Evolutionary conservation across 805 yeast genomes (phyloP).

Genomic region (Candida maris): DNA sequence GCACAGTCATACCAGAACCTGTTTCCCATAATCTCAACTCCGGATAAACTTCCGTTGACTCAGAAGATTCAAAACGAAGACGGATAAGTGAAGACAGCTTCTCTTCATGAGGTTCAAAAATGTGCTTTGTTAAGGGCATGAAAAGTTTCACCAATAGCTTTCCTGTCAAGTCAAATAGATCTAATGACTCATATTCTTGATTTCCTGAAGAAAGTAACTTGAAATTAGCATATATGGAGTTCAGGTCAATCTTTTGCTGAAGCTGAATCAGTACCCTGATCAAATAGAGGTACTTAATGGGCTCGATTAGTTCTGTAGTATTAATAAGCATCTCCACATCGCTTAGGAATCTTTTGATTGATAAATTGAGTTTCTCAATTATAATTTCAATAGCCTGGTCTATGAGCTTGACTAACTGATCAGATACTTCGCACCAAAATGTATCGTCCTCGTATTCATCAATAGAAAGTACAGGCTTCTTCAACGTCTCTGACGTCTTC

Average conservation of each 20-base stretch:
- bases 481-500: slow-evolving; percentile 16
- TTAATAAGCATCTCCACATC: slow-evolving; percentile 8
- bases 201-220: slow-evolving; percentile 3
- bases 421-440: slow-evolving; percentile 25
- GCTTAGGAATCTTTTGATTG: slow-evolving; percentile 17
- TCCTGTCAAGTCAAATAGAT: slow-evolving; percentile 12
- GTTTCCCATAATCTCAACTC: slow-evolving; percentile 22
- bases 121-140: slow-evolving; percentile 9
- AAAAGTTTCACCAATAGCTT: slow-evolving; percentile 14
- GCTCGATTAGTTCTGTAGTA: slow-evolving; percentile 1
- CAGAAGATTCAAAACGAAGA: slow-evolving; percentile 8
- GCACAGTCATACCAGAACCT: slow-evolving; percentile 10
- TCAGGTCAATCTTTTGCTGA: slow-evolving; percentile 20
- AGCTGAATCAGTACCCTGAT: slow-evolving; percentile 25
- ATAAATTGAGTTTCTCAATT: slow-evolving; percentile 13
- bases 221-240: slow-evolving; percentile 13
- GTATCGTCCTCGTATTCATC: slow-evolving; percentile 34
- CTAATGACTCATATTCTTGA: slow-evolving; percentile 8
- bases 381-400: slow-evolving; percentile 14
- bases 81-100: slow-evolving; percentile 9
- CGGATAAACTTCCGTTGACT: slow-evolving; percentile 9
- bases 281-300: slow-evolving; percentile 22
- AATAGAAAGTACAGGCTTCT: slow-evolving; percentile 32
- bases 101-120: slow-evolving; percentile 7
- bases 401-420: slow-evolving; percentile 12